phyloP scores from a whole-genome alignment of 106 monocot species.

The Amphibolis antarctica region DNA sequence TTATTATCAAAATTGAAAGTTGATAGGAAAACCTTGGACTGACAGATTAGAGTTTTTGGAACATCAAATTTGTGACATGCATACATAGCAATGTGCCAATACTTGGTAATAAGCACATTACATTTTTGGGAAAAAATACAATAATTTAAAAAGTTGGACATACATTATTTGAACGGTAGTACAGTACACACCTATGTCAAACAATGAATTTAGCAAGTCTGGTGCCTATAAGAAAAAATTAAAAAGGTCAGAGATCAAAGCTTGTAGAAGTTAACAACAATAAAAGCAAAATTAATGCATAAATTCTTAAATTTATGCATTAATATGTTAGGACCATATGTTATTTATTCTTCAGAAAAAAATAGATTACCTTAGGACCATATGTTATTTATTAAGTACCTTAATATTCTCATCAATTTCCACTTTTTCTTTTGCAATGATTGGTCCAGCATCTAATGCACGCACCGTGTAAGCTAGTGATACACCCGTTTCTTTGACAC shows the following conservation, averaged over 20 bases:
- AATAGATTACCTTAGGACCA: background rate
- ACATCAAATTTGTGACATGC: too few relatives aligned
- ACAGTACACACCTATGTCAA: conserved; percentile 61
- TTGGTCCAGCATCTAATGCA: conserved; percentile 82
- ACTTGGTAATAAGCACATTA: too few relatives aligned
- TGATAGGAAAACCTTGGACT: too few relatives aligned
- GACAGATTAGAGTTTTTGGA: too few relatives aligned
- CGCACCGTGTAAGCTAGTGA: conserved; percentile 86
- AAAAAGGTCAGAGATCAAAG: background rate
- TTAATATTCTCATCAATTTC: conserved; percentile 66
- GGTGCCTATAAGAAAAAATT: conserved; percentile 56
- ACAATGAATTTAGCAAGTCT: conserved; percentile 55
- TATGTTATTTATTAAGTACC: conserved; percentile 17
- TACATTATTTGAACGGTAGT: background rate
- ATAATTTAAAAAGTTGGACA: background rate
- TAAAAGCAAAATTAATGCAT: background rate
- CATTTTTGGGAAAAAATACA: background rate
- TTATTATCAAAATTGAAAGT: background rate
- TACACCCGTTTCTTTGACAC: conserved; percentile 80
- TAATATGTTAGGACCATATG: background rate
- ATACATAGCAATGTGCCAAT: too few relatives aligned
- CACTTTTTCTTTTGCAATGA: conserved; percentile 69
- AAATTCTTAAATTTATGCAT: too few relatives aligned
- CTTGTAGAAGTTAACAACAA: background rate
- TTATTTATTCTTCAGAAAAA: too few relatives aligned